Percentiles rank a stretch among this genome's conserved stretches.
Conservation (phyloP, 179 eudicot genomes). For the Corrigiola litoralis region DNA sequence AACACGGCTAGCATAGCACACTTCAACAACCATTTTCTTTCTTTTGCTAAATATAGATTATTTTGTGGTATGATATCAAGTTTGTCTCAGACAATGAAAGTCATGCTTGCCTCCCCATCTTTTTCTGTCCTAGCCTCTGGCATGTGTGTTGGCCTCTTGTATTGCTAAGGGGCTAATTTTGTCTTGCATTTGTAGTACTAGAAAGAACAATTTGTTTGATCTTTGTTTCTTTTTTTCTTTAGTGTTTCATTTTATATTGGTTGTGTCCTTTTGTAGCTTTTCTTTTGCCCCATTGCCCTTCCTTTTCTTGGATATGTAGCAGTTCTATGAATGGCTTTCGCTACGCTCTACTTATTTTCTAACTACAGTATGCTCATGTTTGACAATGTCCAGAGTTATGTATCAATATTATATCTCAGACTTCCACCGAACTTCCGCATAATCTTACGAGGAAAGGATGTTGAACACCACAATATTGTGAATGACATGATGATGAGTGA, state of each 20-base stretch:
- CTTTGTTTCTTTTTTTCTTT: neutral
- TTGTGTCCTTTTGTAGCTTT: neutral
- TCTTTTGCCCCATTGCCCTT: neutral
- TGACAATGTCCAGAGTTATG: conserved; percentile 69
- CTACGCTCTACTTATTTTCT: neutral
- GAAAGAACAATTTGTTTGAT: neutral
- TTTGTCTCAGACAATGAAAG: neutral
- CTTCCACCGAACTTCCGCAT: conserved; percentile 74
- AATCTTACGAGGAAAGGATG: conserved; percentile 89
- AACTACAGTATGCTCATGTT: conserved; percentile 1
- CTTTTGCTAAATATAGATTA: no score
- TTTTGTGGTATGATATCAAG: no score
- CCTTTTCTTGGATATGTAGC: neutral
- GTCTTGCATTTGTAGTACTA: neutral
- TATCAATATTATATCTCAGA: conserved; percentile 92
- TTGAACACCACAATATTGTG: conserved; percentile 93
- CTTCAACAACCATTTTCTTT: no score
- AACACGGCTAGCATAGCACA: no score
- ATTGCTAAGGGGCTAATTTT: neutral
- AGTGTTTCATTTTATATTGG: neutral
- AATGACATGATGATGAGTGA: conserved; percentile 97
- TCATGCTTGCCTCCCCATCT: no score
- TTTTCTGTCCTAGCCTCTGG: neutral
- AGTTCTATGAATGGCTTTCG: neutral
- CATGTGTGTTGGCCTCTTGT: neutral